These are phyloP conservation scores for Solanum chmielewskii DNA, from an alignment of 257 asterid genomes.

Conservation along the genomic window DNA sequence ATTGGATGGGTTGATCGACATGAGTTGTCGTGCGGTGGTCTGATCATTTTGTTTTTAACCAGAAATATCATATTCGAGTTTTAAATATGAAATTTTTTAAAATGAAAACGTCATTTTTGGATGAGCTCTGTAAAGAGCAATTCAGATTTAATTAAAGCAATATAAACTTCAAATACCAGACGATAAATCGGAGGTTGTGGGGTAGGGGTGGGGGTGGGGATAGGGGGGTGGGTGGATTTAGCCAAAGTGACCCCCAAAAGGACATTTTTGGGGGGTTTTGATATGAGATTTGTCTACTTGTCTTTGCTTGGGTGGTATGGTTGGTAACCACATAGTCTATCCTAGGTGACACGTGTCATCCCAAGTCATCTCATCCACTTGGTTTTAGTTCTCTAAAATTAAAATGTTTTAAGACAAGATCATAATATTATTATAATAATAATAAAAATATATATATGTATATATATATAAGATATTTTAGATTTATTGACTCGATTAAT, in stretches of 20 bases:
- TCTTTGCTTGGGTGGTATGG: neutral
- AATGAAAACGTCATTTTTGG: accelerated
- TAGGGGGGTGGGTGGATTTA: neutral
- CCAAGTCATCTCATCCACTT: neutral
- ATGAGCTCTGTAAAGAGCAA: accelerated
- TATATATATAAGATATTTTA: neutral
- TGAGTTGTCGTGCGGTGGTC: too few species aligned
- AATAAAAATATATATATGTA: neutral
- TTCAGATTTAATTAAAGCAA: neutral
- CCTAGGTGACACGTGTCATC: neutral
- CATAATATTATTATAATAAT: neutral
- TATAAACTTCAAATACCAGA: too few species aligned
- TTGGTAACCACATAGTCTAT: neutral
- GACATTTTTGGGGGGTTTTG: conserved; percentile 7
- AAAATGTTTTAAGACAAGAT: neutral
- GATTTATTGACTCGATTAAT: neutral
- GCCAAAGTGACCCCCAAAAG: neutral
- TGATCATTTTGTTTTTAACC: too few species aligned
- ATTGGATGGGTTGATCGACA: too few species aligned
- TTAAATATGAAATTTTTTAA: too few species aligned
- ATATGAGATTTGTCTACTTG: neutral
- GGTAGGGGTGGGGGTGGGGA: neutral
- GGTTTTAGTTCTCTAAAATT: neutral
- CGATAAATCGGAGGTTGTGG: too few species aligned
- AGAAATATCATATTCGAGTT: too few species aligned